Percentiles rank a stretch among this genome's conserved stretches.
Conservation (phyloP, 2,329 filamentous ascomycete genomes). For the Neonectria punicea region DNA sequence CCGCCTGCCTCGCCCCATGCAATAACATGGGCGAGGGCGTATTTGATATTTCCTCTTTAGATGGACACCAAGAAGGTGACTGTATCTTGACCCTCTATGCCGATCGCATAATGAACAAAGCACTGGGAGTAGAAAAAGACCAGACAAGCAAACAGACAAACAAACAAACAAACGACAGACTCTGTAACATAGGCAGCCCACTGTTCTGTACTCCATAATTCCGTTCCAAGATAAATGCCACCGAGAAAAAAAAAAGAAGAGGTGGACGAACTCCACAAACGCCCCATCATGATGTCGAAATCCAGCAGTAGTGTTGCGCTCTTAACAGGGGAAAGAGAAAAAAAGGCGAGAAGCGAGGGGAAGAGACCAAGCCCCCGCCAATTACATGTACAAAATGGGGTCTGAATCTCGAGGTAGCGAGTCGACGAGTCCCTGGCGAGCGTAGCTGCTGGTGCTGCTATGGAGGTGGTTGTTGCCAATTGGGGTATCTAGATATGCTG, state of each 20-base stretch:
- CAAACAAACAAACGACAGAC: conserved; percentile 14
- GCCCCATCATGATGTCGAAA: conserved; percentile 43
- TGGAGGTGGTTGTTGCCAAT: conserved; percentile 25
- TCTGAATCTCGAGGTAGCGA: conserved; percentile 23
- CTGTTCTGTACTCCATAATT: conserved; percentile 42
- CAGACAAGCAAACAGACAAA: conserved; percentile 14
- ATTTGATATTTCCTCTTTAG: conserved; percentile 22
- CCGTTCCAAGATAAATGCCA: conserved; percentile 32
- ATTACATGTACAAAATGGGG: conserved; percentile 29
- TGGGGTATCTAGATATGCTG: conserved; percentile 33
- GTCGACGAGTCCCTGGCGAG: conserved; percentile 24
- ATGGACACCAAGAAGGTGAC: conserved; percentile 12
- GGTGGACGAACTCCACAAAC: conserved; percentile 41
- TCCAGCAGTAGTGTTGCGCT: conserved; percentile 30
- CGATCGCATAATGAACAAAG: conserved; percentile 7
- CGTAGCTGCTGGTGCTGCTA: conserved; percentile 22
- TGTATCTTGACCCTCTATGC: conserved; percentile 17
- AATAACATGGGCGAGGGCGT: conserved; percentile 6
- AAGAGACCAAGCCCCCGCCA: conserved; percentile 12
- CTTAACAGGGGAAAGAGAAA: conserved; percentile 27
- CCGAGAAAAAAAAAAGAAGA: conserved; percentile 20
- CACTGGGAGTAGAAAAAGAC: conserved; percentile 9
- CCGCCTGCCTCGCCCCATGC: conserved; percentile 12
- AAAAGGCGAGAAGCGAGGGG: conserved; percentile 5
- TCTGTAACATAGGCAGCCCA: conserved; percentile 17